These are phyloP conservation scores for Solanum chiquidenum DNA, from an alignment of 257 asterid genomes.

Conservation along the genomic window DNA sequence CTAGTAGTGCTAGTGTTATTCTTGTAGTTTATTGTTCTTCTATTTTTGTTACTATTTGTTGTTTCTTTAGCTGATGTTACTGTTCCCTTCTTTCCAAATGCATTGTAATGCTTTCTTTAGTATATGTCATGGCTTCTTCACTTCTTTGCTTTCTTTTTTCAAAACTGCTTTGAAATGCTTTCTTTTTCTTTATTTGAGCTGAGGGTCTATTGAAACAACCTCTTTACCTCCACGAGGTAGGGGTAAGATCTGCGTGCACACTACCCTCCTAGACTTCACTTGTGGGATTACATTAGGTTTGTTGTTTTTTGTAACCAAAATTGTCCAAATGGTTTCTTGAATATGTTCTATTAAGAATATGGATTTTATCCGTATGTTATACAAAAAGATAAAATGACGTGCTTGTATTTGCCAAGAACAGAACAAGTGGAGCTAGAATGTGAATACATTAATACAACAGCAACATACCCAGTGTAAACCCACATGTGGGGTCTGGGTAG, in stretches of 20 bases:
- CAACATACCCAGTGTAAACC: background rate
- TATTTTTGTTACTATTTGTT: background rate
- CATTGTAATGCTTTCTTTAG: background rate
- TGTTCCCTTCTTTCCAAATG: background rate
- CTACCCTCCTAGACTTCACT: background rate
- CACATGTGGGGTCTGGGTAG: background rate
- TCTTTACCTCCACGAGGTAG: background rate
- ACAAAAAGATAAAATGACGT: background rate
- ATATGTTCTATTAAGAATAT: too few relatives aligned
- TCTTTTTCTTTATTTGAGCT: background rate
- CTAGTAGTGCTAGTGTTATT: background rate
- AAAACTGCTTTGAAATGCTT: background rate
- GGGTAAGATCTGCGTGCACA: background rate
- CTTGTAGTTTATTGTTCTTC: background rate
- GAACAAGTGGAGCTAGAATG: background rate
- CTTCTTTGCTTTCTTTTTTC: background rate
- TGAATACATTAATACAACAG: background rate
- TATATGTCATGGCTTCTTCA: background rate
- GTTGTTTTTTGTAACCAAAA: background rate
- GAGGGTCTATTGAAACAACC: background rate
- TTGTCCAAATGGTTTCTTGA: background rate
- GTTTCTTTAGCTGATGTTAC: background rate
- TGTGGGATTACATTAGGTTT: background rate
- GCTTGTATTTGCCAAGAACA: background rate
- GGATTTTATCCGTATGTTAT: background rate